A percentile compares a stretch with the other conserved stretches of the same genome.
phyloP scores from a whole-genome alignment of 441 rosid genomes.

The Brassica balearica region DNA sequence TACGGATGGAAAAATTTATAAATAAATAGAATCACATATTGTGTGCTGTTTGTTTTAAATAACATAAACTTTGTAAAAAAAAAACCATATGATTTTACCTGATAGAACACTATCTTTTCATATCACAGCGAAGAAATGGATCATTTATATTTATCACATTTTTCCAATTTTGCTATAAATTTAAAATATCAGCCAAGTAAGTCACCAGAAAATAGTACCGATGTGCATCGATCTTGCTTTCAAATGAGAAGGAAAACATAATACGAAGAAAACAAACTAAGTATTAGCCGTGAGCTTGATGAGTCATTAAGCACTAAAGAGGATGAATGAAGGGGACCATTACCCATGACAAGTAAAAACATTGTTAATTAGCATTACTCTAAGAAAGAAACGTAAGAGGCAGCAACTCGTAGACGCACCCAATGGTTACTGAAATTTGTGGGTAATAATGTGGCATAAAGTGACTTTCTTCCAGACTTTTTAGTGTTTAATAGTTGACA shows the following conservation, averaged over 20 bases:
- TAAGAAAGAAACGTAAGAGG: constrained; percentile 12
- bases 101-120: neutral
- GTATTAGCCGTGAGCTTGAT: neutral
- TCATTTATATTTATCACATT: neutral
- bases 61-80: neutral
- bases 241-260: neutral
- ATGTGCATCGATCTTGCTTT: neutral
- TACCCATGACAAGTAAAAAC: neutral
- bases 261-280: neutral
- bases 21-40: neutral
- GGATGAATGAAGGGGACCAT: neutral
- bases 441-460: constrained; percentile 2
- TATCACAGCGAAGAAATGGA: neutral
- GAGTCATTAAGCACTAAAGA: too few relatives aligned
- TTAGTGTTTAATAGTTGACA: neutral
- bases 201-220: neutral
- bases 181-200: neutral
- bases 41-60: neutral
- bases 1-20: neutral
- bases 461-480: neutral
- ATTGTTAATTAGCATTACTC: constrained; percentile 3
- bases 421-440: constrained; percentile 10
- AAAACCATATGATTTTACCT: neutral
- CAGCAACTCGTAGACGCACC: constrained; percentile 9
- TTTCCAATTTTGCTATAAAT: neutral